Percentiles rank a stretch among this genome's conserved stretches.
Evolutionary conservation across 495 filamentous ascomycete genomes (phyloP).

Genomic region (Saxophila tyrrhenica): DNA sequence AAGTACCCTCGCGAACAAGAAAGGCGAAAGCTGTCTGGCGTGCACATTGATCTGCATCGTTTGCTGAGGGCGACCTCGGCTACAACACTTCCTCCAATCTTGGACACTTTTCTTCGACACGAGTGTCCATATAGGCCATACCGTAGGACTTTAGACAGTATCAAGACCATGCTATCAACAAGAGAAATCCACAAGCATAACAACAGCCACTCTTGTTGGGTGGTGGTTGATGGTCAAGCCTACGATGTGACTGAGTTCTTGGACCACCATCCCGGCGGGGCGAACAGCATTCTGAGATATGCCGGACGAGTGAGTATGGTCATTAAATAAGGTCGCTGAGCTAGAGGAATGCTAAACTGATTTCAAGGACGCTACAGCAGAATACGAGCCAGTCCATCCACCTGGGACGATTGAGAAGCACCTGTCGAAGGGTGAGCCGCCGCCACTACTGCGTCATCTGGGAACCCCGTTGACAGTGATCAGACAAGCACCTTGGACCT

Average conservation of each 20-base stretch:
- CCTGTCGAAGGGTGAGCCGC: conserved; percentile 12
- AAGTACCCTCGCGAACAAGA: no score
- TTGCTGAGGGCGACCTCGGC: no score
- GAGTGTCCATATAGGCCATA: no score
- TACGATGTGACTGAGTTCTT: conserved; percentile 18
- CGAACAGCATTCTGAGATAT: not conserved
- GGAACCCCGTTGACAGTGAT: conserved; percentile 36
- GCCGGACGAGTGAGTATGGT: not conserved
- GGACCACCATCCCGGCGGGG: conserved; percentile 15
- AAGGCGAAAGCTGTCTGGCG: no score
- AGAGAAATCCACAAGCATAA: not conserved
- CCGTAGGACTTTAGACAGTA: no score
- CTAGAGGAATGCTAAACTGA: not conserved
- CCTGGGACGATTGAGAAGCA: conserved; percentile 46
- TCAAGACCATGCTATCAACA: not conserved
- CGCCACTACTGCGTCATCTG: conserved; percentile 24
- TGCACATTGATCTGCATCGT: no score
- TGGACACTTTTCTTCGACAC: no score
- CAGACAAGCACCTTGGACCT: conserved; percentile 1
- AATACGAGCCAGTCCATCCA: conserved; percentile 58
- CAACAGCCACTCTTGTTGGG: conserved; percentile 11
- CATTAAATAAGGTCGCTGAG: no score
- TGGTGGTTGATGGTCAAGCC: conserved; percentile 14
- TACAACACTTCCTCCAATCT: no score
- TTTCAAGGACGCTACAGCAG: conserved; percentile 53